Percentiles rank a stretch among this genome's conserved stretches.
These are phyloP conservation scores for Diutina catenulata DNA, from an alignment of 1,139 yeast genomes.

Conservation along the genomic window DNA sequence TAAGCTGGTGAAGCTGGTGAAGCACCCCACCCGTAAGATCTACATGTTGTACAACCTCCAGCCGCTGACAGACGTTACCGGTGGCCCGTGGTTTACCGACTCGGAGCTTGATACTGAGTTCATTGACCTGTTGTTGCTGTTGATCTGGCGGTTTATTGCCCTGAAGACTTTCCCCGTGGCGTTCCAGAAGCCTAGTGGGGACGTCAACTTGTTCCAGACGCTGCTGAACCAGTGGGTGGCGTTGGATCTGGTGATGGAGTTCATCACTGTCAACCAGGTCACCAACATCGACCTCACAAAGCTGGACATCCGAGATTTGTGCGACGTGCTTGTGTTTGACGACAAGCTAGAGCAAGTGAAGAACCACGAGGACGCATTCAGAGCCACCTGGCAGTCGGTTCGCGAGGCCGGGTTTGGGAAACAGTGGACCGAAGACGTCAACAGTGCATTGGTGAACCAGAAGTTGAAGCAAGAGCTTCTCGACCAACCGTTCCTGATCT, in stretches of 20 bases:
- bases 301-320: slow-evolving; percentile 66
- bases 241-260: slow-evolving; percentile 60
- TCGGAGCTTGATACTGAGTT: slow-evolving; percentile 90
- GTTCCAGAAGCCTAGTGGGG: slow-evolving; percentile 28
- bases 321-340: slow-evolving; percentile 82
- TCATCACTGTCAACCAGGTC: slow-evolving; percentile 63
- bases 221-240: slow-evolving; percentile 41
- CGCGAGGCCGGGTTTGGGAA: slow-evolving; percentile 49
- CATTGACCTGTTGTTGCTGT: slow-evolving; percentile 70
- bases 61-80: slow-evolving; percentile 92
- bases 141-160: slow-evolving; percentile 81
- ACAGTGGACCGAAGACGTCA: slow-evolving; percentile 14
- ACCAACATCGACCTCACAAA: slow-evolving; percentile 71
- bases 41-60: slow-evolving; percentile 90
- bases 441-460: slow-evolving; percentile 6
- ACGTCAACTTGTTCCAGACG: slow-evolving; percentile 35
- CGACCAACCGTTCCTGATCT: slow-evolving; percentile 1
- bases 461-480: slow-evolving; percentile 6
- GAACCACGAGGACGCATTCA: slow-evolving; percentile 38
- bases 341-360: slow-evolving; percentile 62
- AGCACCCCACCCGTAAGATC: slow-evolving; percentile 91
- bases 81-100: slow-evolving; percentile 99
- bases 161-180: slow-evolving; percentile 67
- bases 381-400: slow-evolving; percentile 50
- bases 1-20: slow-evolving; percentile 84